Evolutionary conservation across 176 grass and related monocot genomes (phyloP).

Genomic region (Oryza nivara): DNA sequence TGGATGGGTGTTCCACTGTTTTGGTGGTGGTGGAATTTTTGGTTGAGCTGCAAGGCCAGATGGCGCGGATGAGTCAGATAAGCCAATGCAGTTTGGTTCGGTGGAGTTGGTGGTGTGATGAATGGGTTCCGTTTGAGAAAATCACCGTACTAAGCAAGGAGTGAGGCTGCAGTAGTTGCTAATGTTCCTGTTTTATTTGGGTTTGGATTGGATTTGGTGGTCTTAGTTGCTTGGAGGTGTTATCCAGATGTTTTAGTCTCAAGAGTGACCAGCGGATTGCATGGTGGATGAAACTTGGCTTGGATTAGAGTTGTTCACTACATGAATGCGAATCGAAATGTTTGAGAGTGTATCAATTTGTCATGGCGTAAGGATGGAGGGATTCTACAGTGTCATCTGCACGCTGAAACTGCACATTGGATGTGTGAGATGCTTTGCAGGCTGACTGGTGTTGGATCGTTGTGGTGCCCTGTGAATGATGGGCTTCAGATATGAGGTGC

Average conservation of each 20-base stretch:
- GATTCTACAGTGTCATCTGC: background rate
- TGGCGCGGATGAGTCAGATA: background rate
- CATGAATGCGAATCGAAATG: background rate
- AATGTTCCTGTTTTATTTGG: background rate
- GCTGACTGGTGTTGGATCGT: background rate
- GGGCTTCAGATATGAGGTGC: background rate
- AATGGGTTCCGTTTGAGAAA: background rate
- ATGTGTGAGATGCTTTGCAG: background rate
- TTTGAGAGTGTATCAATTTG: background rate
- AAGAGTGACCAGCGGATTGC: background rate
- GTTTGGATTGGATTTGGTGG: background rate
- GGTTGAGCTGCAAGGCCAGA: slow-evolving; percentile 4
- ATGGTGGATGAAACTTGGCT: background rate
- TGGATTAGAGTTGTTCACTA: background rate
- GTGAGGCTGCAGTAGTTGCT: background rate
- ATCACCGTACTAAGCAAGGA: too few species aligned
- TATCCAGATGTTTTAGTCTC: background rate
- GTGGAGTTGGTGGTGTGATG: background rate
- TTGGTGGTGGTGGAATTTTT: slow-evolving; percentile 4
- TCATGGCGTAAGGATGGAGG: background rate
- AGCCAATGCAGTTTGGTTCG: background rate
- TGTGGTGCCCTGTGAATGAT: background rate
- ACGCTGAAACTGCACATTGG: background rate
- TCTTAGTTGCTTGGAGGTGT: too few species aligned
- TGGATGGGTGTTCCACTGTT: background rate